These are phyloP conservation scores for Choricystis sp. DNA, from an alignment of 139 green algal genomes.

Conservation along the genomic window DNA sequence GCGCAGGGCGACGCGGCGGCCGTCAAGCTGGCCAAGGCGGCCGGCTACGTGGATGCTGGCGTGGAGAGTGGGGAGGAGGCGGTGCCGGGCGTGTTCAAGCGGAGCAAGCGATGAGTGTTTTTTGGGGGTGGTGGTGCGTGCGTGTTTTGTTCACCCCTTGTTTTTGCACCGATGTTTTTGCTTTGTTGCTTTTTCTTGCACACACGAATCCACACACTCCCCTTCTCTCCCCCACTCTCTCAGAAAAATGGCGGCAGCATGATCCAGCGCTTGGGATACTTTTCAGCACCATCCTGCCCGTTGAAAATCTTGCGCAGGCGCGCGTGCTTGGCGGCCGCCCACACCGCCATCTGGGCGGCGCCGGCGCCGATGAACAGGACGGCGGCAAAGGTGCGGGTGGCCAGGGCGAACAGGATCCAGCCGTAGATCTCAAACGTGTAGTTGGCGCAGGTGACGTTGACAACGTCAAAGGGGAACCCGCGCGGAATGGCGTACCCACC, in stretches of 20 bases:
- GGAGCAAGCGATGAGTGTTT: too few species aligned
- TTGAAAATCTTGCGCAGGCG: constrained; percentile 82
- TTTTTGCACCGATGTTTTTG: too few species aligned
- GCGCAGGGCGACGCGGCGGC: too few species aligned
- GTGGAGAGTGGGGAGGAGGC: too few species aligned
- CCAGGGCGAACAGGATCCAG: constrained; percentile 73
- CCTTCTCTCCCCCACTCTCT: constrained; percentile 2
- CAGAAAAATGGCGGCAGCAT: constrained; percentile 84
- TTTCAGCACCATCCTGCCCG: constrained; percentile 67
- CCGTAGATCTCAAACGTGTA: constrained; percentile 81
- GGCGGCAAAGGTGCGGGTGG: constrained; percentile 57
- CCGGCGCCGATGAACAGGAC: constrained; percentile 68
- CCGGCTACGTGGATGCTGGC: too few species aligned
- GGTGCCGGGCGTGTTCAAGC: too few species aligned
- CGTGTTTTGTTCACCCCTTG: too few species aligned
- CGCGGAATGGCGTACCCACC: constrained; percentile 69
- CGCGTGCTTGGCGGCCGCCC: constrained; percentile 82
- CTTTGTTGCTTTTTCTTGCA: too few species aligned
- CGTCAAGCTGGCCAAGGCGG: too few species aligned
- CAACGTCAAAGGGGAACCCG: constrained; percentile 79
- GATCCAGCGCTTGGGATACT: constrained; percentile 82
- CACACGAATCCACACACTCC: too few species aligned
- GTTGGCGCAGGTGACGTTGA: constrained; percentile 86
- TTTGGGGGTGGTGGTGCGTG: too few species aligned
- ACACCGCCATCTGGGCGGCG: constrained; percentile 66